These are phyloP conservation scores for Phytophthora pluvialis DNA, from an alignment of 352 stramenopile species.

Conservation along the genomic window DNA sequence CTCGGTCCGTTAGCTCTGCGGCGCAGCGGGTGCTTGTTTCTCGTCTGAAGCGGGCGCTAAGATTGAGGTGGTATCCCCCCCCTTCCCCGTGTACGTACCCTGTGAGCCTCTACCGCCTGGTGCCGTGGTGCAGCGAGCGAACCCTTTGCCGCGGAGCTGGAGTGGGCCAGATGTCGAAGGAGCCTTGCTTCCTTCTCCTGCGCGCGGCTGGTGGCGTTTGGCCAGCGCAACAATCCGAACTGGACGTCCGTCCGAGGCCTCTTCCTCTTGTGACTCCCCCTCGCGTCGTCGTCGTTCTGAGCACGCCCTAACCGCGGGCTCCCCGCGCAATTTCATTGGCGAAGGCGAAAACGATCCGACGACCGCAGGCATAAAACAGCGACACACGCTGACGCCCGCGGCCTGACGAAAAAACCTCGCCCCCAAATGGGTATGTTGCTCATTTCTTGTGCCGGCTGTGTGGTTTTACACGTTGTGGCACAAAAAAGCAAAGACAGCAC, in stretches of 20 bases:
- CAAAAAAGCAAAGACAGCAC: too few relatives aligned
- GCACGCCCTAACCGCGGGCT: constrained; percentile 4
- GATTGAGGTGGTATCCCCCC: not conserved
- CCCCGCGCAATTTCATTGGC: constrained; percentile 30
- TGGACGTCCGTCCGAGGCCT: constrained; percentile 37
- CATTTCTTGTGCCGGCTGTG: not conserved
- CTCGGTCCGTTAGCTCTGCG: not conserved
- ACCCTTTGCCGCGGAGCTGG: not conserved
- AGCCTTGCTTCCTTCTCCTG: constrained; percentile 13
- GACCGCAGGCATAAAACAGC: constrained; percentile 4
- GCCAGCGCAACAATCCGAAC: constrained; percentile 47
- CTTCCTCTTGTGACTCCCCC: constrained; percentile 27
- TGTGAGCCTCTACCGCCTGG: constrained; percentile 13
- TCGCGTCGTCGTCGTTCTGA: constrained; percentile 30
- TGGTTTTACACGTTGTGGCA: too few relatives aligned
- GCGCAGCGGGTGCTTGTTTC: constrained; percentile 3
- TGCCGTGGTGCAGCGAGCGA: constrained; percentile 3
- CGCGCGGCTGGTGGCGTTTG: constrained; percentile 21
- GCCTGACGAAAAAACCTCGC: constrained; percentile 15
- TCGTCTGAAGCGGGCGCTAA: constrained; percentile 16
- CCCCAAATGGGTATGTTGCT: not conserved
- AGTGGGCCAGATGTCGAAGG: constrained; percentile 20
- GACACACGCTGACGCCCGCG: constrained; percentile 12
- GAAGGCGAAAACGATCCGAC: constrained; percentile 23
- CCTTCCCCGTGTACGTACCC: constrained; percentile 9